Evolutionary conservation across 768 basidiomycete genomes (phyloP).

Genomic region (Clitopilus passeckerianus): DNA sequence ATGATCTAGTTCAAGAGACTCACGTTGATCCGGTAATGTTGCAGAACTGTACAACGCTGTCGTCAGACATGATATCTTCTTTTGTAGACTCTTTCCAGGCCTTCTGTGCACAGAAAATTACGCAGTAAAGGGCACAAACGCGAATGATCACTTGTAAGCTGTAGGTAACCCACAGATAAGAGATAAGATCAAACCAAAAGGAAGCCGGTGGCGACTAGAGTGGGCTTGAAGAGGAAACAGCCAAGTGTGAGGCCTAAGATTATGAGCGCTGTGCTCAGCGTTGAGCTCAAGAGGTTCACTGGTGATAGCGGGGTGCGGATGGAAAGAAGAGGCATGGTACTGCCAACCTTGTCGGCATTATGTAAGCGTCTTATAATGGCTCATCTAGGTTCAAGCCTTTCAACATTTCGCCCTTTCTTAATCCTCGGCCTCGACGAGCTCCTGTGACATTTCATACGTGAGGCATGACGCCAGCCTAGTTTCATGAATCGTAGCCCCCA

Average conservation of each 20-base stretch:
- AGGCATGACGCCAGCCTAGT: no score
- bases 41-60: slow-evolving; percentile 53
- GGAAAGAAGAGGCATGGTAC: not conserved
- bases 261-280: not conserved
- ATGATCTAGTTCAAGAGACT: slow-evolving; percentile 21
- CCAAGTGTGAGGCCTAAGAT: not conserved
- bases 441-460: no score
- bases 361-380: not conserved
- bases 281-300: not conserved
- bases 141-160: slow-evolving; percentile 8
- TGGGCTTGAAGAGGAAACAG: not conserved
- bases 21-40: slow-evolving; percentile 68
- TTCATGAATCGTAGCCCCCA: no score
- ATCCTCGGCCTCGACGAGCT: no score
- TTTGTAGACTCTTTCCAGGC: not conserved
- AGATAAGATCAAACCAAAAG: not conserved
- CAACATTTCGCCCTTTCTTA: not conserved
- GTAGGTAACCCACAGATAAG: not conserved
- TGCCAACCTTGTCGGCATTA: not conserved
- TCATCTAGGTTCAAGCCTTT: no score
- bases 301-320: not conserved
- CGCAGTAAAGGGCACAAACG: not conserved
- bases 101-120: not conserved
- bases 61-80: slow-evolving; percentile 42
- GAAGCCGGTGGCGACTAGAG: not conserved